These are phyloP conservation scores for Umbelopsis vinacea DNA, from an alignment of 192 early-diverging fungal genomes.

Conservation along the genomic window DNA sequence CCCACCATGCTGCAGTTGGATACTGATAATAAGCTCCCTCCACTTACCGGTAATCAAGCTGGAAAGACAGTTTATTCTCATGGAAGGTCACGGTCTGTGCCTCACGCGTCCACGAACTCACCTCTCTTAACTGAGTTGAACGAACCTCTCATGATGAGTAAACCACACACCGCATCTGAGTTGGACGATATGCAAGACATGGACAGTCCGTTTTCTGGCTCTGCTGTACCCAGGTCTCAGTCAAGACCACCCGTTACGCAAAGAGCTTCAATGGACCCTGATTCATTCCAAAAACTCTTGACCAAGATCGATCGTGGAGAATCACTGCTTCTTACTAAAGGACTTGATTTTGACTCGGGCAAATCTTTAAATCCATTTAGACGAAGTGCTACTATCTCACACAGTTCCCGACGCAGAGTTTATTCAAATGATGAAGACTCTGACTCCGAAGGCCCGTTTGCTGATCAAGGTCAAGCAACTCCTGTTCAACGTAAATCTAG, in stretches of 20 bases:
- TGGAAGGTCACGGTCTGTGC: conserved; percentile 25
- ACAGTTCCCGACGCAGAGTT: conserved; percentile 1
- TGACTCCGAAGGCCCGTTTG: neutral
- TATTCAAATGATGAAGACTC: neutral
- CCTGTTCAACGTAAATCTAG: neutral
- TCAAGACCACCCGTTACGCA: neutral
- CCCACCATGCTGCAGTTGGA: neutral
- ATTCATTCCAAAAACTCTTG: conserved; percentile 1
- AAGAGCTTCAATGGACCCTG: conserved; percentile 18
- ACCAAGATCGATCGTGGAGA: conserved; percentile 17
- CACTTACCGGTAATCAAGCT: neutral
- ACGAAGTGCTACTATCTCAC: conserved; percentile 13
- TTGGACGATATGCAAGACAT: neutral
- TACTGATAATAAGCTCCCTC: neutral
- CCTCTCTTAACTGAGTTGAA: neutral
- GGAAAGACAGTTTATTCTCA: conserved; percentile 19
- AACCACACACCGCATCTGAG: neutral
- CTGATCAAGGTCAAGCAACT: neutral
- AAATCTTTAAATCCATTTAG: conserved; percentile 15
- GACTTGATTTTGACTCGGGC: conserved; percentile 9
- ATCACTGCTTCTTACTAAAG: conserved; percentile 6
- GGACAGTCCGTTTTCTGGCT: neutral
- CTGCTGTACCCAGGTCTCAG: neutral
- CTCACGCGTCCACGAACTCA: conserved; percentile 6
- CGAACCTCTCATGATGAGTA: conserved; percentile 9